Base-by-base conservation (phyloP, 106 monocot species). In the Allium fistulosum region DNA sequence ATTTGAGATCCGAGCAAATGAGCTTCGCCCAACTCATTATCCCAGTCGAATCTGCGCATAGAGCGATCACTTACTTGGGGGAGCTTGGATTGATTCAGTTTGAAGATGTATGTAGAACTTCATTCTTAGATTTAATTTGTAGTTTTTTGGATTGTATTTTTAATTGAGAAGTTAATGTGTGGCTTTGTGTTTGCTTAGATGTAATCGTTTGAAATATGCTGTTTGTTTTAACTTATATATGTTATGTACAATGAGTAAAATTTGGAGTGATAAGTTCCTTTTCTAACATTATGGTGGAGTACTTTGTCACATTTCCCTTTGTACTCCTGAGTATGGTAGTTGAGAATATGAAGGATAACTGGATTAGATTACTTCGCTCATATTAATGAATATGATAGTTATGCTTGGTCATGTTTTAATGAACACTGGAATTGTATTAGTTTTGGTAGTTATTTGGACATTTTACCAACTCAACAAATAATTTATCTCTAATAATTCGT, bases 41-140 rank as follows among this genome's bases (percentile, higher is more conserved):
- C 70, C 96, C 96, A 66, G 83, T 86, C 51, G 96, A 96, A 77
- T 80, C 84, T 59, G 83, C 96, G 7, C 86, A 86, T 76, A 79
- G 77, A 12, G 83, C 96, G 15, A 60, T 92, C 67, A 71, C 91
- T 11, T 92, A 96, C 76, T 88, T 96, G 45, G 96, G 96, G 49
- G 96, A 96, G 60, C 80, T 92, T 67, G 96, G 96, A 49, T 80
- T 96, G 63, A 70, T 96, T 72, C 96, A 96, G 68, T 88, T 96
- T 80, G 84, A 76, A 77, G 96, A 96, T 58, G 96, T 96, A 80
- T 75, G 84, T 45, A 69, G 11, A 62, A 17, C 66, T 53, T 37
- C 6, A 1, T 53, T 53, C 67, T 67, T 18, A 67, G 67, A 67
- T 67, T 49, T 28, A 49, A 26, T 62, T 28, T n/a, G n/a, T 11